These are phyloP conservation scores for Talaromyces sp. DNA, from an alignment of 2,329 filamentous ascomycete genomes.

Conservation along the genomic window DNA sequence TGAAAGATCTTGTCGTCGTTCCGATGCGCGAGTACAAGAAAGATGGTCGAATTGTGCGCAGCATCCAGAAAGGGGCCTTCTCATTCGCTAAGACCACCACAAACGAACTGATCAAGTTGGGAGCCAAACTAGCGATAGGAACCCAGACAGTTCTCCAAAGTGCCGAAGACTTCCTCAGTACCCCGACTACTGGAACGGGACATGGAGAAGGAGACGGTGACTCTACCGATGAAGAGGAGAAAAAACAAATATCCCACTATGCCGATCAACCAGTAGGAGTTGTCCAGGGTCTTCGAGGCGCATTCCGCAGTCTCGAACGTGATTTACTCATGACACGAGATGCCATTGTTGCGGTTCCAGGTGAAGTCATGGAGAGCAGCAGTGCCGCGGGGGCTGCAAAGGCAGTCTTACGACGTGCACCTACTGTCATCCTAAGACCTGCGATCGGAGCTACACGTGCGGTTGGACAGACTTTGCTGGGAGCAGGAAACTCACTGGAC, in stretches of 20 bases:
- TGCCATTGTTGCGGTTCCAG: slow-evolving; percentile 90
- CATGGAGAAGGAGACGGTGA: slow-evolving; percentile 46
- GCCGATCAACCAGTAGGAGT: slow-evolving; percentile 91
- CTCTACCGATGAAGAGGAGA: slow-evolving; percentile 64
- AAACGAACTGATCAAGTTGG: slow-evolving; percentile 88
- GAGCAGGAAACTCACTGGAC: slow-evolving; percentile 88
- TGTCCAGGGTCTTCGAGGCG: slow-evolving; percentile 77
- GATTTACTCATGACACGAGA: slow-evolving; percentile 85
- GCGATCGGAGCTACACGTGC: slow-evolving; percentile 87
- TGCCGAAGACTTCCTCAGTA: slow-evolving; percentile 71
- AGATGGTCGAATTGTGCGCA: slow-evolving; percentile 86
- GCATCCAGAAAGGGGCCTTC: slow-evolving; percentile 83
- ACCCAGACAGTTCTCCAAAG: slow-evolving; percentile 90
- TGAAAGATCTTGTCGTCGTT: slow-evolving; percentile 81
- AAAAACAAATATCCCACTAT: slow-evolving; percentile 81
- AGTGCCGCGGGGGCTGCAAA: slow-evolving; percentile 76
- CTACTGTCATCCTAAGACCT: slow-evolving; percentile 88
- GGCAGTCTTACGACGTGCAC: slow-evolving; percentile 75
- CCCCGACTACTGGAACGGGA: slow-evolving; percentile 27
- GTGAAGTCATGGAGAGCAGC: slow-evolving; percentile 81
- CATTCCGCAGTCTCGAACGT: slow-evolving; percentile 75
- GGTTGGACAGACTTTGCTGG: slow-evolving; percentile 82
- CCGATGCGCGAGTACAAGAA: slow-evolving; percentile 91
- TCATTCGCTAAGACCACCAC: slow-evolving; percentile 92
- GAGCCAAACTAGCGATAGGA: slow-evolving; percentile 89